Evolutionary conservation across 108 stramenopile genomes (phyloP).

Genomic region (Craspedostauros australis): DNA sequence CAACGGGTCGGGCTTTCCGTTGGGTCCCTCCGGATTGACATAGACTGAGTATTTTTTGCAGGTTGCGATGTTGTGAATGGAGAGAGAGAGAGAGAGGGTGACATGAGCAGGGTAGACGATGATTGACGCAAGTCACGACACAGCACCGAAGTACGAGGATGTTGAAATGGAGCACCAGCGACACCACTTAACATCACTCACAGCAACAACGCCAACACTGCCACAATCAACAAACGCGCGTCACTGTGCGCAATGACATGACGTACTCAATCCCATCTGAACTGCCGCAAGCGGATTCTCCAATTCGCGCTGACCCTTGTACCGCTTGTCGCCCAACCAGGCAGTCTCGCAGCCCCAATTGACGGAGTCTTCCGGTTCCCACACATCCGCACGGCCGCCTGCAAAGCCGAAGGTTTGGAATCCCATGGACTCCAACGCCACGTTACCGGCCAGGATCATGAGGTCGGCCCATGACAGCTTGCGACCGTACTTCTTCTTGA

Average conservation of each 20-base stretch:
- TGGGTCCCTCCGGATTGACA: constrained; percentile 81
- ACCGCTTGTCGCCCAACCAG: constrained; percentile 52
- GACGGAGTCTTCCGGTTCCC: constrained; percentile 58
- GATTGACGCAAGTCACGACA: too few relatives aligned
- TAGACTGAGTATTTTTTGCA: too few relatives aligned
- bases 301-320: constrained; percentile 22
- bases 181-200: too few relatives aligned
- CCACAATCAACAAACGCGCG: too few relatives aligned
- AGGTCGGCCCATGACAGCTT: constrained; percentile 66
- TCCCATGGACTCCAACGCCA: constrained; percentile 68
- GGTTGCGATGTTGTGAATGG: too few relatives aligned
- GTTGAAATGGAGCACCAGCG: too few relatives aligned
- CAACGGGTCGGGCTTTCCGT: constrained; percentile 58
- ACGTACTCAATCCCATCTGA: constrained; percentile 75
- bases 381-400: constrained; percentile 61
- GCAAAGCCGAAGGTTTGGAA: constrained; percentile 60
- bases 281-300: constrained; percentile 69
- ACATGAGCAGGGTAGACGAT: too few relatives aligned
- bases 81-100: too few relatives aligned
- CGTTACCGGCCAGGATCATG: constrained; percentile 78
- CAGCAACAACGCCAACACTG: too few relatives aligned
- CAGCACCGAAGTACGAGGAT: too few relatives aligned
- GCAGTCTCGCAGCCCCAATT: constrained; percentile 67
- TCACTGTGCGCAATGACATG: too few relatives aligned
- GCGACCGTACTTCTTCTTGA: constrained; percentile 62